Percentiles rank a stretch among this genome's conserved stretches.
Conservation (phyloP, 2,329 filamentous ascomycete species). For the Arthrobotrys sphaeroides region DNA sequence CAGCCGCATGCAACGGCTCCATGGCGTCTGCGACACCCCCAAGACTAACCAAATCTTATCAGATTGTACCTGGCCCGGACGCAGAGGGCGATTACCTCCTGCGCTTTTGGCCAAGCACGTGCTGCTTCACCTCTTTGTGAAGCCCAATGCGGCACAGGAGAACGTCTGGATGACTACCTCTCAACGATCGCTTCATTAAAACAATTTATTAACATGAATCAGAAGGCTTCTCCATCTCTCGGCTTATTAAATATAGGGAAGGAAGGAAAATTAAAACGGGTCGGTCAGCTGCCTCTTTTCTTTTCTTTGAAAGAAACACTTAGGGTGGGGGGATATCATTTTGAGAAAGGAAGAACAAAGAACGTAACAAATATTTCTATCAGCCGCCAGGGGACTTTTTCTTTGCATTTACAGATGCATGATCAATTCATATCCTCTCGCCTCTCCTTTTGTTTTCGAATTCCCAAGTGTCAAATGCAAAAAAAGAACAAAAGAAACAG, state of each 20-base stretch:
- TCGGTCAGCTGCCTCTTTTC: conserved; percentile 19
- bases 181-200: conserved; percentile 43
- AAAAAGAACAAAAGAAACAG: conserved; percentile 27
- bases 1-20: too few species aligned
- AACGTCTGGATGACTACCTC: not conserved
- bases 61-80: too few species aligned
- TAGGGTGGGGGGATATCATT: conserved; percentile 19
- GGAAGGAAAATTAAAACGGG: not conserved
- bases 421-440: conserved; percentile 24
- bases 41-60: too few species aligned
- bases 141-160: too few species aligned
- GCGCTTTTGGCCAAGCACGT: too few species aligned
- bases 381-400: not conserved
- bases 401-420: conserved; percentile 42
- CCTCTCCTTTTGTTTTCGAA: conserved; percentile 16
- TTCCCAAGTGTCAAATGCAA: conserved; percentile 7
- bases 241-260: conserved; percentile 26
- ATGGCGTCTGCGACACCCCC: too few species aligned
- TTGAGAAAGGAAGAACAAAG: conserved; percentile 1
- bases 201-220: conserved; percentile 46
- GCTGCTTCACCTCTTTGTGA: too few species aligned
- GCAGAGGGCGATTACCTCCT: too few species aligned
- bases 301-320: conserved; percentile 2
- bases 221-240: conserved; percentile 5
- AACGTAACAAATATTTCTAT: conserved; percentile 31